Conservation (phyloP, 2,329 filamentous ascomycete genomes). For the Colletotrichum sp. region DNA sequence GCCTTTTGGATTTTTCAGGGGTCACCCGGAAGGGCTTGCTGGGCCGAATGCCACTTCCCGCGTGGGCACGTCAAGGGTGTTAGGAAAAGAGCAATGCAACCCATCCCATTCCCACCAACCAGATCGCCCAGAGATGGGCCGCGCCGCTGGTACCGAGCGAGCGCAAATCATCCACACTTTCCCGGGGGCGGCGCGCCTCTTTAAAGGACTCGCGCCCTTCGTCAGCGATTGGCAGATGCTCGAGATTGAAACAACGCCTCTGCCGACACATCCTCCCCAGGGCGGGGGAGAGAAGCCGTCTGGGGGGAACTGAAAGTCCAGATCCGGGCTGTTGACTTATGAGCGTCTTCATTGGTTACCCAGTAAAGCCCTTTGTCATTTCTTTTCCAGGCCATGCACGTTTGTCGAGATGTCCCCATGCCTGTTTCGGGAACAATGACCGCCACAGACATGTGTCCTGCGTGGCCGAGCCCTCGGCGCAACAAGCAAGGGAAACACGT, state of each 20-base stretch:
- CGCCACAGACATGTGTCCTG: neutral
- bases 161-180: neutral
- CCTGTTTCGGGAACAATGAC: neutral
- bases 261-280: neutral
- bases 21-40: neutral
- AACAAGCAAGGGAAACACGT: neutral
- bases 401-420: neutral
- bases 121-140: neutral
- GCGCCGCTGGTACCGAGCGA: neutral
- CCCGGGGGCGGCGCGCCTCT: neutral
- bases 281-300: neutral
- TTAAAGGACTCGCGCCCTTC: neutral
- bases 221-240: neutral
- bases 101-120: conserved; percentile 2
- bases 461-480: too few relatives aligned
- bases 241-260: conserved; percentile 6
- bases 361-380: neutral
- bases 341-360: neutral
- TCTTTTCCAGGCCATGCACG: neutral
- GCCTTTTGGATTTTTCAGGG: neutral
- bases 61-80: conserved; percentile 3
- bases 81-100: neutral
- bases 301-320: neutral
- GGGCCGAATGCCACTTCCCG: neutral
- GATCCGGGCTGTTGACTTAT: neutral